These are phyloP conservation scores for Aurinia saxatilis DNA, from an alignment of 345 rosid genomes.

Conservation along the genomic window DNA sequence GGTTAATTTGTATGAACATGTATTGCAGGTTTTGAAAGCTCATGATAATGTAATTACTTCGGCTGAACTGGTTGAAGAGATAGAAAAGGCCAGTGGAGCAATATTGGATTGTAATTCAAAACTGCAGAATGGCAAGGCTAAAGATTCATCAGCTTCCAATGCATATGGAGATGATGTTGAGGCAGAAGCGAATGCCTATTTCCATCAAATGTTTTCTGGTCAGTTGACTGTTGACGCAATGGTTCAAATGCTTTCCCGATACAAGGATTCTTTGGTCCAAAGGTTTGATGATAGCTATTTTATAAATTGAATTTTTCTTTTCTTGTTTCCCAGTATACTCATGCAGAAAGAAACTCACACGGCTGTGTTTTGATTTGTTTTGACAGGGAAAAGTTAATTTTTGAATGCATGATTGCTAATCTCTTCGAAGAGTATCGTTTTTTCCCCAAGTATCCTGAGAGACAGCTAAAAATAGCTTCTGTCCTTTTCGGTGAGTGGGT, in stretches of 20 bases:
- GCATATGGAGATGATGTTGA: conserved; percentile 79
- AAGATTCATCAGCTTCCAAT: conserved; percentile 58
- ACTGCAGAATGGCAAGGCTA: conserved; percentile 65
- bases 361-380: background rate
- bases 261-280: conserved; percentile 69
- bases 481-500: conserved; percentile 76
- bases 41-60: conserved; percentile 41
- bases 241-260: conserved; percentile 93
- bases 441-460: conserved; percentile 95
- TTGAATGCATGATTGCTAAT: conserved; percentile 93
- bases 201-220: conserved; percentile 92
- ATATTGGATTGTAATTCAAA: conserved; percentile 46
- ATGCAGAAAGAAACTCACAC: background rate
- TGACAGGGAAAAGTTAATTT: conserved; percentile 81
- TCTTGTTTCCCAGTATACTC: conserved; percentile 1
- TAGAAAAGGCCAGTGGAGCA: conserved; percentile 55
- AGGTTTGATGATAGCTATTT: conserved; percentile 39
- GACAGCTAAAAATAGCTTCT: conserved; percentile 88
- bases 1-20: background rate
- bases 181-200: conserved; percentile 88
- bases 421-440: conserved; percentile 92
- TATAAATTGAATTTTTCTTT: background rate
- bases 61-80: conserved; percentile 56
- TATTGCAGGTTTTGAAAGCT: conserved; percentile 58
- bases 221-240: conserved; percentile 75